These are phyloP conservation scores for Cercospora beticola DNA, from an alignment of 2,329 filamentous ascomycete species.

Conservation along the genomic window DNA sequence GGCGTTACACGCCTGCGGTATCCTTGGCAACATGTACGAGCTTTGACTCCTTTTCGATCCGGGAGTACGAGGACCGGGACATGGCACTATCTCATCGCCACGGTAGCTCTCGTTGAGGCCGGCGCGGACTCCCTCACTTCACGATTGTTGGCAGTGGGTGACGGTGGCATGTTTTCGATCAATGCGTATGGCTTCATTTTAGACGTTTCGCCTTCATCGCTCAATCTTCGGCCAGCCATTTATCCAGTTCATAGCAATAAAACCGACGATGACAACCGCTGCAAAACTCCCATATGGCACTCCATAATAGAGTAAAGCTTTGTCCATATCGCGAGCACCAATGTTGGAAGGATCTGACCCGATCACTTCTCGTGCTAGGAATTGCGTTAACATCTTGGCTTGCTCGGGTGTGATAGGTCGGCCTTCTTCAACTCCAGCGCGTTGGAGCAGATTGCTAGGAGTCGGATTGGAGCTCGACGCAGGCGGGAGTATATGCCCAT, in stretches of 20 bases:
- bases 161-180: neutral
- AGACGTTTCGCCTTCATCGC: conserved; percentile 37
- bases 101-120: neutral
- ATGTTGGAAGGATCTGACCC: conserved; percentile 9
- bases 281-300: conserved; percentile 33
- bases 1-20: neutral
- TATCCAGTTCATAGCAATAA: conserved; percentile 36
- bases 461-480: conserved; percentile 28
- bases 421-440: conserved; percentile 36
- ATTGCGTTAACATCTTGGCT: conserved; percentile 33
- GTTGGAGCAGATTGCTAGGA: conserved; percentile 31
- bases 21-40: neutral
- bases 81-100: neutral
- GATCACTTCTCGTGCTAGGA: conserved; percentile 35
- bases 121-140: neutral
- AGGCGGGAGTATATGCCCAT: conserved; percentile 31
- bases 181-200: neutral
- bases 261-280: conserved; percentile 36
- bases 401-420: conserved; percentile 38
- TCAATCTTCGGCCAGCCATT: conserved; percentile 48
- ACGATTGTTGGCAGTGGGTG: too few species aligned
- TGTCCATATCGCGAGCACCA: conserved; percentile 17
- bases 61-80: neutral
- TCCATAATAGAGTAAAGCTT: conserved; percentile 31
- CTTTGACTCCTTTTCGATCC: neutral